These are phyloP conservation scores for Sanghuangporus baumii DNA, from an alignment of 1,284 basidiomycete species.

Conservation along the genomic window DNA sequence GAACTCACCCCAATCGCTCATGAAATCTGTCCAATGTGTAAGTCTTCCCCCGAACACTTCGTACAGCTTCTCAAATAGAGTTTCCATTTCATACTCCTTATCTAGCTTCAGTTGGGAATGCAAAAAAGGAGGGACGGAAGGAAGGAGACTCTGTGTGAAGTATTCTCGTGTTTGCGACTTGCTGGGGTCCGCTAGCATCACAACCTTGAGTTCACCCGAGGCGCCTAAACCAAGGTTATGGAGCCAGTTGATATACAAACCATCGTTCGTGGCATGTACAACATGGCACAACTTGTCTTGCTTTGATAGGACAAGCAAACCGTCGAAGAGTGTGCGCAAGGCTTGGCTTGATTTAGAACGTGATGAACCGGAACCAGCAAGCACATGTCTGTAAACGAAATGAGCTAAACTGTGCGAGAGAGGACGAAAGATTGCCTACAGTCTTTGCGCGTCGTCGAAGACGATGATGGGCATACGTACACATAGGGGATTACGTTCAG, in stretches of 20 bases:
- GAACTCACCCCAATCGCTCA: conserved; percentile 57
- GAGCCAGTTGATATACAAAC: conserved; percentile 80
- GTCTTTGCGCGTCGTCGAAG: conserved; percentile 78
- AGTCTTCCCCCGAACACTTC: conserved; percentile 78
- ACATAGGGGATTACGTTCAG: neutral
- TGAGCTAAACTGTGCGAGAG: conserved; percentile 1
- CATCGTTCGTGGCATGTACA: conserved; percentile 78
- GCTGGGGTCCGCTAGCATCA: neutral
- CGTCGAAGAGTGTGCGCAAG: conserved; percentile 78
- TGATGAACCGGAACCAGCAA: conserved; percentile 54
- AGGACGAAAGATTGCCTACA: conserved; percentile 39
- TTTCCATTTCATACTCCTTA: neutral
- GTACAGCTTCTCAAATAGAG: conserved; percentile 59
- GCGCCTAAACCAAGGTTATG: conserved; percentile 34
- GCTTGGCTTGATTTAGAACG: conserved; percentile 43
- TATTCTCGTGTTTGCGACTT: conserved; percentile 60
- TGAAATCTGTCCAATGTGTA: conserved; percentile 74
- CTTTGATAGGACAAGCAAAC: conserved; percentile 80
- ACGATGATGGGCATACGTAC: conserved; percentile 76
- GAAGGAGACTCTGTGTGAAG: conserved; percentile 57
- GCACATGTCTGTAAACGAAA: conserved; percentile 43
- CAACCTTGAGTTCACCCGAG: neutral
- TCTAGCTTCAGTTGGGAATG: conserved; percentile 37
- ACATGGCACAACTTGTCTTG: conserved; percentile 79
- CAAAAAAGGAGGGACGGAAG: conserved; percentile 55